A percentile compares a stretch with the other conserved stretches of the same genome.
Conservation (phyloP, 2,329 filamentous ascomycete species). For the Fusarium floridanum region DNA sequence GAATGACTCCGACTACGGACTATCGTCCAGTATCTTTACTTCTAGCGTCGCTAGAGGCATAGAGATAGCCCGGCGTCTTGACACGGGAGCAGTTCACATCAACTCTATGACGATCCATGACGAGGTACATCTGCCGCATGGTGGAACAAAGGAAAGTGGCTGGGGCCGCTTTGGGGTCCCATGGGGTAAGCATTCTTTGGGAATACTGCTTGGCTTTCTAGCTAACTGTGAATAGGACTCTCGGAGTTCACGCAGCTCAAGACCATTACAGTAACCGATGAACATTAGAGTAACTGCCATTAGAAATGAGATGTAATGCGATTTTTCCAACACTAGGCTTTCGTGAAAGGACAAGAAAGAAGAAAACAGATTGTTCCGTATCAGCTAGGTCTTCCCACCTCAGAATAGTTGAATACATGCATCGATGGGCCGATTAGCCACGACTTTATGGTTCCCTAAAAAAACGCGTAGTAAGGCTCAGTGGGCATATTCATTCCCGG, state of each 20-base stretch:
- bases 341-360: background rate
- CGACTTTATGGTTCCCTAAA: too few relatives aligned
- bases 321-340: background rate
- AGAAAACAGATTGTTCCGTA: background rate
- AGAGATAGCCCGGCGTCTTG: background rate
- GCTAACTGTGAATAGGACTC: background rate
- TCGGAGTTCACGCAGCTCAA: background rate
- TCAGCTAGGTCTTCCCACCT: background rate
- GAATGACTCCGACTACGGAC: background rate
- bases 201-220: background rate
- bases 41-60: background rate
- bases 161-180: conserved; percentile 17
- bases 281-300: background rate
- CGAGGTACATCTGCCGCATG: conserved; percentile 22
- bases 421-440: background rate
- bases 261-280: background rate
- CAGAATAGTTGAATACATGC: background rate
- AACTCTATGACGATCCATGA: conserved; percentile 27
- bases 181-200: background rate
- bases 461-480: too few relatives aligned
- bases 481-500: too few relatives aligned
- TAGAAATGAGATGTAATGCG: background rate
- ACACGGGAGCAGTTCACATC: conserved; percentile 11
- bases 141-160: conserved; percentile 26
- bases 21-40: background rate